phyloP scores from a whole-genome alignment of 2,329 filamentous ascomycete species.

The Cucurbitaria berberidis region DNA sequence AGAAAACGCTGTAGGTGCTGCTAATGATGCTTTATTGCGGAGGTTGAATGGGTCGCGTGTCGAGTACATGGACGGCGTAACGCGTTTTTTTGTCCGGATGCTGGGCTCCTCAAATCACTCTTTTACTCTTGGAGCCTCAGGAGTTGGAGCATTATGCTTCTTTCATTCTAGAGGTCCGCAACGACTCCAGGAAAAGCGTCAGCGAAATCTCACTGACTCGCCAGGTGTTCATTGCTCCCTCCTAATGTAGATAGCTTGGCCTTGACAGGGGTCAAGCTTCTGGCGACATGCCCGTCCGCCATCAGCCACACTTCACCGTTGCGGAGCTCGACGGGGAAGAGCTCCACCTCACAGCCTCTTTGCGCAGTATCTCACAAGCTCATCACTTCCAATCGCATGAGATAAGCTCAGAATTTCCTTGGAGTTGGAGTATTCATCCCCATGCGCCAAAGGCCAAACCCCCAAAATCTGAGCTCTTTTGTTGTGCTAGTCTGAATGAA shows the following conservation, averaged over 20 bases:
- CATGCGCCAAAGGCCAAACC: no score
- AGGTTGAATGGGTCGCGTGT: conserved; percentile 55
- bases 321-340: conserved; percentile 22
- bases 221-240: conserved; percentile 35
- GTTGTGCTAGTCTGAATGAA: neutral
- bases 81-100: conserved; percentile 10
- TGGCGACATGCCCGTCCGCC: conserved; percentile 4
- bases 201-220: conserved; percentile 11
- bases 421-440: no score
- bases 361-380: conserved; percentile 4
- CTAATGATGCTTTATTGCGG: conserved; percentile 41
- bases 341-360: conserved; percentile 14
- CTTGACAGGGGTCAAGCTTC: conserved; percentile 23
- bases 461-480: no score
- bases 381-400: conserved; percentile 5
- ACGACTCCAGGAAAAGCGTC: conserved; percentile 3
- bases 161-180: neutral
- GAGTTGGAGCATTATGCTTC: conserved; percentile 6
- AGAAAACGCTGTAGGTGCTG: conserved; percentile 36
- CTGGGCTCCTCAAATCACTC: neutral
- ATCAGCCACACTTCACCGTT: conserved; percentile 5
- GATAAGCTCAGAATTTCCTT: no score
- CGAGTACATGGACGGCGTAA: conserved; percentile 48
- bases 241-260: conserved; percentile 16
- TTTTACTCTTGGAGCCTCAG: neutral